phyloP scores from a whole-genome alignment of 345 rosid genomes.

The Populus nigra region DNA sequence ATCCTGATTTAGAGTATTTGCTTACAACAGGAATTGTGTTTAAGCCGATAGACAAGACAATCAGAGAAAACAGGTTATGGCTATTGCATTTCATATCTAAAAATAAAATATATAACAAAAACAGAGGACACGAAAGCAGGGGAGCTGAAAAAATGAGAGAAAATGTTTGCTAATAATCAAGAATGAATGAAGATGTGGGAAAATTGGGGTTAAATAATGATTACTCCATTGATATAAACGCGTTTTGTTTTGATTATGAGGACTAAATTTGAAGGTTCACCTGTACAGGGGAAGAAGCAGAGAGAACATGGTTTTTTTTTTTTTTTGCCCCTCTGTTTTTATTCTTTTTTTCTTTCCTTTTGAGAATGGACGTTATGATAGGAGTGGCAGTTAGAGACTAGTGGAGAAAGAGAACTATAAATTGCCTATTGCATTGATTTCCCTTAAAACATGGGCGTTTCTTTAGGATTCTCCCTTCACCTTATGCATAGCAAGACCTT shows the following conservation, averaged over 20 bases:
- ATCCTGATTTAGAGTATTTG: conserved; percentile 6
- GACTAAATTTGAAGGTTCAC: neutral
- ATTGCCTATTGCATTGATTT: conserved; percentile 12
- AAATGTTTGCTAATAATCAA: neutral
- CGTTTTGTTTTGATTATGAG: neutral
- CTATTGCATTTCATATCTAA: conserved; percentile 12
- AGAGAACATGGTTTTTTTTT: conserved; percentile 3
- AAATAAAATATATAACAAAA: neutral
- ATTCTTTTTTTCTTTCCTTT: neutral
- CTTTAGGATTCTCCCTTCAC: neutral
- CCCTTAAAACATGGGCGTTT: conserved; percentile 15
- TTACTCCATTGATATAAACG: neutral
- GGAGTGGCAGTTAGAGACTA: conserved; percentile 19
- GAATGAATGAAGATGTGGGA: neutral
- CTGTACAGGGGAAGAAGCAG: conserved; percentile 1
- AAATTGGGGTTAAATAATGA: neutral
- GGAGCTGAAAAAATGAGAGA: neutral
- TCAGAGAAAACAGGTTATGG: conserved; percentile 2
- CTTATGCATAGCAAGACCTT: neutral
- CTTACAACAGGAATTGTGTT: neutral
- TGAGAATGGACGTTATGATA: conserved; percentile 11
- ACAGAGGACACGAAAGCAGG: conserved; percentile 4
- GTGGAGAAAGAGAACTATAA: conserved; percentile 9
- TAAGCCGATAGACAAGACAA: neutral
- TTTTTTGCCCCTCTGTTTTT: neutral